These are phyloP conservation scores for Conticribra guillardii DNA, from an alignment of 108 stramenopile genomes.

Conservation along the genomic window DNA sequence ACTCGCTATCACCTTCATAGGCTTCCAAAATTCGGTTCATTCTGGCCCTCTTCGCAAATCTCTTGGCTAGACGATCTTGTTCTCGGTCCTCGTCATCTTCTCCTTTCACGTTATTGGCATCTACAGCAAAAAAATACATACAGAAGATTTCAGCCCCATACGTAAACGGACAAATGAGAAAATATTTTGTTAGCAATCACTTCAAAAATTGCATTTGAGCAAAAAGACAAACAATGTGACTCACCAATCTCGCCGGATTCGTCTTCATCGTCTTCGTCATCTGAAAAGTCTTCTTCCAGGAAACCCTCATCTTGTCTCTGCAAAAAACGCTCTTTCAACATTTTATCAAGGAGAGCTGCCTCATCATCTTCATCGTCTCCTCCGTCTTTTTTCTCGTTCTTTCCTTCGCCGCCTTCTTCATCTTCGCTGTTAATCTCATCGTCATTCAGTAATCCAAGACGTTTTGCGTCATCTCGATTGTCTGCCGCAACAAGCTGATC, in stretches of 20 bases:
- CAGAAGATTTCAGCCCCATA: no score
- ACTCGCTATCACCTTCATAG: slow-evolving; percentile 48
- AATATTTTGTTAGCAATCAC: no score
- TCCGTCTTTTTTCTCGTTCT: slow-evolving; percentile 31
- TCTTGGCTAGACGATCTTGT: slow-evolving; percentile 82
- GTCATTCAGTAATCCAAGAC: slow-evolving; percentile 84
- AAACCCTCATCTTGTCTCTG: slow-evolving; percentile 60
- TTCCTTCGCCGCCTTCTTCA: slow-evolving; percentile 50
- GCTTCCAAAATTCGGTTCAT: slow-evolving; percentile 76
- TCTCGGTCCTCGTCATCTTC: slow-evolving; percentile 79
- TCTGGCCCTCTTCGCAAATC: slow-evolving; percentile 82
- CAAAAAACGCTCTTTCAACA: slow-evolving; percentile 83
- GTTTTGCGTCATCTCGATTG: slow-evolving; percentile 84
- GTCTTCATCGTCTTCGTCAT: slow-evolving; percentile 71
- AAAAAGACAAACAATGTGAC: not conserved
- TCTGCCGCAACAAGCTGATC: slow-evolving; percentile 89
- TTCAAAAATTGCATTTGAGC: no score
- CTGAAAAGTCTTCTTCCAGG: slow-evolving; percentile 77
- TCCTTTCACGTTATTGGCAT: slow-evolving; percentile 23
- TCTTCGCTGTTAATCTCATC: slow-evolving; percentile 88
- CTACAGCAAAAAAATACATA: slow-evolving; percentile 10
- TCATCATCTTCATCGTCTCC: slow-evolving; percentile 84
- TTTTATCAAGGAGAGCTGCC: slow-evolving; percentile 78
- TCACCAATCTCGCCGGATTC: no score
- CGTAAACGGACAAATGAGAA: no score